Conservation (phyloP, 257 asterid species). For the Scutellaria baicalensis region DNA sequence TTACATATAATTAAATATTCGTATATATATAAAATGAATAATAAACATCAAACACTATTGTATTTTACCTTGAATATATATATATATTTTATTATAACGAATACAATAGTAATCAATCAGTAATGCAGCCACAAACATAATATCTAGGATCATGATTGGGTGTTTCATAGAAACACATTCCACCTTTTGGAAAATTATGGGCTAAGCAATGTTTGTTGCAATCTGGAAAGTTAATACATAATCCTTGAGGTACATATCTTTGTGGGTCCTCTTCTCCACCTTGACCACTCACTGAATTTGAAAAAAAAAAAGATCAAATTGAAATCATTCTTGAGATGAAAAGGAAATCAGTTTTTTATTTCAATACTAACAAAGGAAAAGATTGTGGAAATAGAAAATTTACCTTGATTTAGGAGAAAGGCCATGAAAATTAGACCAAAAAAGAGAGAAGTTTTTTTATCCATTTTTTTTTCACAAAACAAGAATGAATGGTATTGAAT, state of each 20-base stretch:
- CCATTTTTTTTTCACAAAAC: background rate
- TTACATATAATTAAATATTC: background rate
- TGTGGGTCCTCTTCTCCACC: too few relatives aligned
- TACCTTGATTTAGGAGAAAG: background rate
- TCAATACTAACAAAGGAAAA: too few relatives aligned
- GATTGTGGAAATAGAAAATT: background rate
- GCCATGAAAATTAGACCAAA: background rate
- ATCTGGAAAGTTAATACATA: background rate
- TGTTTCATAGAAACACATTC: background rate
- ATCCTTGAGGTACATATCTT: background rate
- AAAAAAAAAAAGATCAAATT: too few relatives aligned
- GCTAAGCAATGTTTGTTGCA: background rate
- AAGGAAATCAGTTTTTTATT: too few relatives aligned
- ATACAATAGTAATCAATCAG: background rate
- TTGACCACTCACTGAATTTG: too few relatives aligned
- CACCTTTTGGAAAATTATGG: background rate
- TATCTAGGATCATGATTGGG: background rate
- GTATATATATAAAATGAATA: background rate
- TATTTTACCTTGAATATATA: too few relatives aligned
- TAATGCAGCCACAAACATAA: background rate
- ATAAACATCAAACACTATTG: too few relatives aligned
- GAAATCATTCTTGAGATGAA: too few relatives aligned
- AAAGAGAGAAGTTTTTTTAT: background rate
- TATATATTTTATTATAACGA: too few relatives aligned
- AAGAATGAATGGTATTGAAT: too few relatives aligned